Percentiles rank a stretch among this genome's conserved stretches.
These are phyloP conservation scores for Porphyrellus sp. DNA, from an alignment of 1,284 basidiomycete genomes.

Conservation along the genomic window DNA sequence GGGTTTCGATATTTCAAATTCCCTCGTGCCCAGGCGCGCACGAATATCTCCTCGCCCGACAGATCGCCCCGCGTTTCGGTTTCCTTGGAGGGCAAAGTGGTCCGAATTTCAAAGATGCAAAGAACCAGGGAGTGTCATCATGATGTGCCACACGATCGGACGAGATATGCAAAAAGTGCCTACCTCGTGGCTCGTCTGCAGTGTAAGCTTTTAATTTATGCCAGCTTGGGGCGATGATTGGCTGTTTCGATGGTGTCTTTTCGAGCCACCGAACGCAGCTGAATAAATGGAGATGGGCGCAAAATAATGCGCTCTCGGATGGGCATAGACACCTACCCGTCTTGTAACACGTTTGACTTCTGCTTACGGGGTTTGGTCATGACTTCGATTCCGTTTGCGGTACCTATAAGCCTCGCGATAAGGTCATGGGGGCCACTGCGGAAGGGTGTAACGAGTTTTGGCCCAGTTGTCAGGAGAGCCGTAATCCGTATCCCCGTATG, in stretches of 20 bases:
- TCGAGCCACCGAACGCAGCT: too few relatives aligned
- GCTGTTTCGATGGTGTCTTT: too few relatives aligned
- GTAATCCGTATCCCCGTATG: background rate
- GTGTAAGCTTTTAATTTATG: too few relatives aligned
- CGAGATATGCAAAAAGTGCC: too few relatives aligned
- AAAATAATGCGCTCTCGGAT: too few relatives aligned
- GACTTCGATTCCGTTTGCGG: background rate
- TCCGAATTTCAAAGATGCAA: background rate
- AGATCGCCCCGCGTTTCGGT: background rate
- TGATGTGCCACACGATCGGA: too few relatives aligned
- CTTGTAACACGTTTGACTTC: background rate
- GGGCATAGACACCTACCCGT: background rate
- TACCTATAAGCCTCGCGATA: background rate
- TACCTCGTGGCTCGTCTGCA: too few relatives aligned
- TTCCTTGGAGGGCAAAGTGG: background rate
- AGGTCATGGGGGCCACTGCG: background rate
- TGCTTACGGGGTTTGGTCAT: background rate
- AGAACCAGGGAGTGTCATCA: background rate
- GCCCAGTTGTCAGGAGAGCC: slow-evolving; percentile 1
- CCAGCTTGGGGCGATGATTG: too few relatives aligned
- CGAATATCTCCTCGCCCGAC: background rate
- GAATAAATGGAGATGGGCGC: too few relatives aligned
- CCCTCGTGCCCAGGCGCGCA: background rate
- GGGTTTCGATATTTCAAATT: slow-evolving; percentile 27
- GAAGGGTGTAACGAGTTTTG: background rate